Base-by-base conservation (phyloP, 2,329 filamentous ascomycete species). In the Ophiostoma sp. region DNA sequence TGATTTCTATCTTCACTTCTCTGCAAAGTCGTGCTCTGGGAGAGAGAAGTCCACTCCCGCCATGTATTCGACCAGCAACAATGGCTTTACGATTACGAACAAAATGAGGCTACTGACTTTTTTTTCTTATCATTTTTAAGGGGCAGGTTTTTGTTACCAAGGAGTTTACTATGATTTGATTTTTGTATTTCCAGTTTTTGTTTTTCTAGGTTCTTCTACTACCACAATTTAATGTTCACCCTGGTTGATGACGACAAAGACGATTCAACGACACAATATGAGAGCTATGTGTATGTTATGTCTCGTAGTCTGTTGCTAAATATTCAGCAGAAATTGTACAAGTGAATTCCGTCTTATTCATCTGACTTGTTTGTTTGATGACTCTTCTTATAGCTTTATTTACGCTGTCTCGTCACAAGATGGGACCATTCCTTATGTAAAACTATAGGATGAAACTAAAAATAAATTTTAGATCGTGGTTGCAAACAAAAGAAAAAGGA, bases 191-290 rank as follows among this genome's bases (percentile, higher is more conserved):
- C 8, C 4, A 36, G 15, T 48, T 68, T 25, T 42, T 42, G 0
- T 12, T 42, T 42, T 2, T 12, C 39, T 42, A 42, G 39, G 39
- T 42, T 42, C 39, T 42, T 48, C 8, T 48, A 31, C 17, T 42
- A 45, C 50, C 9, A 25, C 59, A 64, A 64, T 42, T 39, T 64
- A 64, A 64, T 64, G 59, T 11, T 64, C 59, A 39, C 39, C 33
- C 36, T 64, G 59, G 33, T 64, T 42, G 59, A 64, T 42, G n/a
- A 42, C 55, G 9, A 8, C 12, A 19, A 36, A 61, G 25, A 1
- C 25, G 12, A 31, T 25, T 25, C 17, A 61, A 36, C 15, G 5
- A 36, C 39, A 42, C 39, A 42, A 42, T 42, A 12, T 42, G 3
- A 11, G 9, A 12, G 9, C 36, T 9, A 12, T 12, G 39, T 1